Evolutionary conservation across 2,329 filamentous ascomycete species (phyloP), one percentile per base, ranked within the genome.

Genomic region (Paraphoma chrysanthemicola): DNA sequence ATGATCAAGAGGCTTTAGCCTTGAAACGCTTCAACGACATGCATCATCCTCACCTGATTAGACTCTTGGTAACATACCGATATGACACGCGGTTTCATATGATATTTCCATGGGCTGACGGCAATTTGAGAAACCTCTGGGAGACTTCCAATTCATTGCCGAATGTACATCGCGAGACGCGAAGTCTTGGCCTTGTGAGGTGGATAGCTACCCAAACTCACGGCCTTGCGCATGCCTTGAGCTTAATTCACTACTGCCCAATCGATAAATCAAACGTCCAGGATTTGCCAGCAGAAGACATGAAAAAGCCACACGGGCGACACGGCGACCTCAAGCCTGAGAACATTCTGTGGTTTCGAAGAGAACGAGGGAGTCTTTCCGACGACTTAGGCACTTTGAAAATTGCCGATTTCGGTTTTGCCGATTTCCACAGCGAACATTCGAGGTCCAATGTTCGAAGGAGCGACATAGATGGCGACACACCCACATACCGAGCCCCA

Each of bases 401-500:
- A 8, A 68, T 78, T 23, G 59, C 73, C 0, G 75, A 77, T 44
- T 71, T 77, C 46, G 75, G 76, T 0, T 51, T 76, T 3, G 58
- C 67, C 2, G 67, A 70, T 11, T 70, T 79, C 9, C 76, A 78
- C 49, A 60, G 71, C 6, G 59, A 64, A 47, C 64, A 70, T 1
- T 74, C 74, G 57, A 62, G 14, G n/a, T n/a, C n/a, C n/a, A n/a
- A 36, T n/a, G 64, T 11, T 60, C 64, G 1, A 52, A 48, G 6
- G 64, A 41, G 11, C 43, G 51, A 6, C 9, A 12, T 46, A 31
- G 38, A 23, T 46, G 52, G 52, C 2, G 41, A 56, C 38, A 56
- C 72, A 0, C 70, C 68, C 7, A 78, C 78, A 0, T 81, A 80
- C 28, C 69, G 69, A n/a, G 75, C 78, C 0, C 79, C 79, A 6